Base-by-base conservation (phyloP, 2,329 filamentous ascomycete genomes). In the Chrysoporthe cubensis region DNA sequence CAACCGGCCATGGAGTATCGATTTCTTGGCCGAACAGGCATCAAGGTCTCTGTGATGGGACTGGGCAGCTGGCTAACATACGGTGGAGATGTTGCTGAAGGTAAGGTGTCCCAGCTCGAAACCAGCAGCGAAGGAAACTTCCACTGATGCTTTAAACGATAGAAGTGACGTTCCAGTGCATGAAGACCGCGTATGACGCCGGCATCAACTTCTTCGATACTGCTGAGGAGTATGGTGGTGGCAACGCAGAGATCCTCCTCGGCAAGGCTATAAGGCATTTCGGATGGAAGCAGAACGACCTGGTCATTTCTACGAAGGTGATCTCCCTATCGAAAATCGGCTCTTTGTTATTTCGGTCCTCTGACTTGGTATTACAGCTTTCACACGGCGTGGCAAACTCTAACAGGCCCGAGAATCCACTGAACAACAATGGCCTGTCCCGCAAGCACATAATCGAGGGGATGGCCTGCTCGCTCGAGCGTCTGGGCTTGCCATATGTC, bases 361-460 rank as follows among this genome's bases (percentile, higher is more conserved):
- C 48, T 26, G 21, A 52, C 48, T 7, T 13, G 21, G 2, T 14
- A 52, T 18, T 26, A 59, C 11, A 40, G 56, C 52, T 14, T 21
- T 9, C 16, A 59, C 48, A 50, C n/a, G 11, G 7, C 6, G 11
- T 63, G 4, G 37, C 26, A 14, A 44, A 57, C 9, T 40, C 43
- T n/a, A 50, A 61, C 70, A 9, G 68, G 43, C 46, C n/a, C 34
- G 57, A 40, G 66, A 89, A 87, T 75, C 81, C 82, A 13, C 83
- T 90, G 69, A 92, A 91, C 80, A 91, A 91, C 78, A 81, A 82
- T 67, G 90, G 90, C 7, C 83, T 92, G 42, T 90, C 86, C 3
- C 83, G 89, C 65, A 92, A 92, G 78, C 90, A 91, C 78, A 82
- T 92, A 65, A 81, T 91, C 70, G 90, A 92, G 79, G 90, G 88